Evolutionary conservation across 2,329 filamentous ascomycete species (phyloP).

Genomic region (Zasmidium cellare): DNA sequence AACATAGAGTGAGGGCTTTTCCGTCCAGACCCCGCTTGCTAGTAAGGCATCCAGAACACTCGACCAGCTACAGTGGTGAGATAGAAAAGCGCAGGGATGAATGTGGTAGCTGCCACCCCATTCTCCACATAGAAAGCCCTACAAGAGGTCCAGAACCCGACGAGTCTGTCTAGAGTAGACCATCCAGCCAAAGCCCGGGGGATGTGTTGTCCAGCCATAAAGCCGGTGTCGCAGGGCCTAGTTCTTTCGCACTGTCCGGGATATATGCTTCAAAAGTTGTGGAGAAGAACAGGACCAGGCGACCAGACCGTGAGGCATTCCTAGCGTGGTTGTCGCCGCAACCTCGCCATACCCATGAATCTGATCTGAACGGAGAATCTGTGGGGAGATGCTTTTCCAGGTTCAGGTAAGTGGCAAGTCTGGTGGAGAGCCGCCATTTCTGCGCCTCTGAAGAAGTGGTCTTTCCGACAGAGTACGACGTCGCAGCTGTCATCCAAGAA

Average conservation of each 20-base stretch:
- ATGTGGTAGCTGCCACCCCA: too few relatives aligned
- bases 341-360: background rate
- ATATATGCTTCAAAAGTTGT: background rate
- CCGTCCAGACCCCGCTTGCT: too few relatives aligned
- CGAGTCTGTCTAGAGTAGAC: too few relatives aligned
- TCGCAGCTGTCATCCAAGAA: background rate
- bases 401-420: background rate
- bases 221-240: background rate
- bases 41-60: too few relatives aligned
- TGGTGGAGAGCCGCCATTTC: background rate
- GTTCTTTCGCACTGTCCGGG: background rate
- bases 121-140: too few relatives aligned
- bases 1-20: too few relatives aligned
- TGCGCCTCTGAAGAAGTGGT: background rate
- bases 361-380: background rate
- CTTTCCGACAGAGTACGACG: background rate
- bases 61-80: too few relatives aligned
- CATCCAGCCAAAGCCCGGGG: too few relatives aligned
- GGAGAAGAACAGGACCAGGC: background rate
- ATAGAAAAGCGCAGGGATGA: too few relatives aligned
- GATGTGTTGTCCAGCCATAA: too few relatives aligned
- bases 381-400: background rate
- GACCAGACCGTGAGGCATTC: background rate
- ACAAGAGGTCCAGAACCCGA: too few relatives aligned
- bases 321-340: background rate